Evolutionary conservation across 1,284 basidiomycete species (phyloP).

Genomic region (Meira miltonrushii): DNA sequence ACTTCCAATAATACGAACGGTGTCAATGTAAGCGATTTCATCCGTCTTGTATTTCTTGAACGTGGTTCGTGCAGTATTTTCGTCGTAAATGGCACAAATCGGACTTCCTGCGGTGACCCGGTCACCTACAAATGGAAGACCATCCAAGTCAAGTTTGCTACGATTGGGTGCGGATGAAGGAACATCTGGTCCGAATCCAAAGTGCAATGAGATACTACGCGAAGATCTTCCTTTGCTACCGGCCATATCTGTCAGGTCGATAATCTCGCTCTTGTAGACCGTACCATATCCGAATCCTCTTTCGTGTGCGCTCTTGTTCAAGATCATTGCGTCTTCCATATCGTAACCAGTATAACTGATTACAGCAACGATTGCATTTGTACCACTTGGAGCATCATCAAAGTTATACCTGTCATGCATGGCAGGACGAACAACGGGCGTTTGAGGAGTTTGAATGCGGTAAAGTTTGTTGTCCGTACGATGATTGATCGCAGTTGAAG

Average conservation of each 20-base stretch:
- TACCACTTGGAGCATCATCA: constrained; percentile 97
- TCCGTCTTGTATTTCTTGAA: constrained; percentile 97
- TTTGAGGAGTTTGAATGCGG: constrained; percentile 89
- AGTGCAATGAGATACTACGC: constrained; percentile 61
- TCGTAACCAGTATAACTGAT: constrained; percentile 99
- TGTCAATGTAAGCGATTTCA: constrained; percentile 82
- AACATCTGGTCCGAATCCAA: constrained; percentile 67
- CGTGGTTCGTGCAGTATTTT: constrained; percentile 73
- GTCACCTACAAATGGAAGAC: constrained; percentile 73
- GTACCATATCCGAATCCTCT: constrained; percentile 96
- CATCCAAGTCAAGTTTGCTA: constrained; percentile 73
- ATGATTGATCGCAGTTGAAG: constrained; percentile 80
- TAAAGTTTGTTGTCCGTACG: constrained; percentile 99
- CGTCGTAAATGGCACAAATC: constrained; percentile 72
- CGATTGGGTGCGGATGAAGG: constrained; percentile 28
- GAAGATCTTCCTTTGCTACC: constrained; percentile 54
- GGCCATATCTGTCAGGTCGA: constrained; percentile 78
- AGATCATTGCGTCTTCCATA: constrained; percentile 99
- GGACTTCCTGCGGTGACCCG: constrained; percentile 70
- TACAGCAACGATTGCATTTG: constrained; percentile 96
- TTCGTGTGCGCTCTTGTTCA: constrained; percentile 98
- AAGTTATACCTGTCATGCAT: constrained; percentile 95
- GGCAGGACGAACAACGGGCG: constrained; percentile 84
- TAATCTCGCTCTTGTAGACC: constrained; percentile 88
- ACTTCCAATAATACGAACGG: constrained; percentile 81